phyloP scores from a whole-genome alignment of 2,329 filamentous ascomycete genomes.

The Aspergillus viridinutans region DNA sequence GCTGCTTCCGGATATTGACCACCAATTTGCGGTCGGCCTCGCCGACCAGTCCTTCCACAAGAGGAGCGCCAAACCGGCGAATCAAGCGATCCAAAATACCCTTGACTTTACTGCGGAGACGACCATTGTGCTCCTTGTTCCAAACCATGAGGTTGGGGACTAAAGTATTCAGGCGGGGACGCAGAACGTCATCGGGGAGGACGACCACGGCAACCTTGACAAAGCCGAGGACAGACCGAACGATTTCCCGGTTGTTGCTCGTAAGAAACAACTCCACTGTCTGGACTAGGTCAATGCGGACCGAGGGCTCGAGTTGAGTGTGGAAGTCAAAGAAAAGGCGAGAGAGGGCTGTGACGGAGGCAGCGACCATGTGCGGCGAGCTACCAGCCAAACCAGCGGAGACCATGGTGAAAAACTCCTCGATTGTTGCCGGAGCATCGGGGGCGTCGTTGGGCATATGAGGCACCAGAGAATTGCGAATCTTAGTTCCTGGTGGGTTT shows the following conservation, averaged over 20 bases:
- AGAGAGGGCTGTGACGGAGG: conserved; percentile 90
- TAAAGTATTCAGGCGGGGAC: conserved; percentile 69
- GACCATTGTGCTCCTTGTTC: conserved; percentile 97
- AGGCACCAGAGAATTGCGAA: conserved; percentile 80
- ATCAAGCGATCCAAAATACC: conserved; percentile 95
- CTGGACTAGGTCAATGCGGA: conserved; percentile 78
- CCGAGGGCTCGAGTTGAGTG: conserved; percentile 60
- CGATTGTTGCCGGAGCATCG: conserved; percentile 72
- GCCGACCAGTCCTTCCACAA: conserved; percentile 75
- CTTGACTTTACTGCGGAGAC: conserved; percentile 96
- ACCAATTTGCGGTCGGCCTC: conserved; percentile 86
- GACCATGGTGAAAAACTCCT: conserved; percentile 98
- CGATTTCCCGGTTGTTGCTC: conserved; percentile 94
- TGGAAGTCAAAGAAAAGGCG: conserved; percentile 93
- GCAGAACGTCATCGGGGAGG: conserved; percentile 72
- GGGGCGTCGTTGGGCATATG: conserved; percentile 81
- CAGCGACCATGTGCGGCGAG: conserved; percentile 95
- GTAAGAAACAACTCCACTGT: conserved; percentile 96
- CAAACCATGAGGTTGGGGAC: conserved; percentile 90
- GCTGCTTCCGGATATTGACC: conserved; percentile 89
- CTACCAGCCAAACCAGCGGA: conserved; percentile 89
- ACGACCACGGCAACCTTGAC: conserved; percentile 93
- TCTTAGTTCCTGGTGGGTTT: conserved; percentile 59
- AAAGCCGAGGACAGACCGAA: conserved; percentile 89
- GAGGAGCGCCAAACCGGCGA: conserved; percentile 78